Conservation (phyloP, 2,329 filamentous ascomycete genomes). For the Aspergillus ochraceus region DNA sequence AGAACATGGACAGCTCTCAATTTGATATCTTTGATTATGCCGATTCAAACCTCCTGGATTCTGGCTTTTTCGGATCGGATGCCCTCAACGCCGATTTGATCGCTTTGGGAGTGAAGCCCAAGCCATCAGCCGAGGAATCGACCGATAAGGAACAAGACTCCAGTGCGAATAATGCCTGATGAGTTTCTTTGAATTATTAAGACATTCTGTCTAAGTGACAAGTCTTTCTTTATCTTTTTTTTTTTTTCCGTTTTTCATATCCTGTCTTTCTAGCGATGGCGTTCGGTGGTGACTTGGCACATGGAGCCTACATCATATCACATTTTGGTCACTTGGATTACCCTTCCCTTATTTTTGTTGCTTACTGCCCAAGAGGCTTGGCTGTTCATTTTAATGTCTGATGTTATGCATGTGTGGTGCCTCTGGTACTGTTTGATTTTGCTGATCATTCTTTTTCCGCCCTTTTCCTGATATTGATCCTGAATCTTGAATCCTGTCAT, state of each 20-base stretch:
- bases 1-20: constrained; percentile 22
- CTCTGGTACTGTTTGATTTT: background rate
- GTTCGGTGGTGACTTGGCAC: constrained; percentile 9
- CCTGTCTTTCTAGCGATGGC: constrained; percentile 17
- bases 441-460: background rate
- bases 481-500: background rate
- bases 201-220: constrained; percentile 1
- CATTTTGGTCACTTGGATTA: background rate
- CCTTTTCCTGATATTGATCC: background rate
- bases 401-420: background rate
- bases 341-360: background rate
- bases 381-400: background rate
- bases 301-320: background rate
- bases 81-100: constrained; percentile 28
- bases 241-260: constrained; percentile 8
- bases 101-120: constrained; percentile 23
- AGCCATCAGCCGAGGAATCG: constrained; percentile 15
- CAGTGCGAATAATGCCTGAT: constrained; percentile 18
- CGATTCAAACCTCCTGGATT: constrained; percentile 33
- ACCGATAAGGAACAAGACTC: constrained; percentile 13
- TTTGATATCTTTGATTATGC: constrained; percentile 34
- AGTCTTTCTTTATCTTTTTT: constrained; percentile 1
- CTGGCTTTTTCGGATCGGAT: constrained; percentile 39
- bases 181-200: constrained; percentile 15
- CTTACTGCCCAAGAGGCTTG: background rate